Conservation (phyloP, 106 monocot genomes). For the Triglochin maritima region DNA sequence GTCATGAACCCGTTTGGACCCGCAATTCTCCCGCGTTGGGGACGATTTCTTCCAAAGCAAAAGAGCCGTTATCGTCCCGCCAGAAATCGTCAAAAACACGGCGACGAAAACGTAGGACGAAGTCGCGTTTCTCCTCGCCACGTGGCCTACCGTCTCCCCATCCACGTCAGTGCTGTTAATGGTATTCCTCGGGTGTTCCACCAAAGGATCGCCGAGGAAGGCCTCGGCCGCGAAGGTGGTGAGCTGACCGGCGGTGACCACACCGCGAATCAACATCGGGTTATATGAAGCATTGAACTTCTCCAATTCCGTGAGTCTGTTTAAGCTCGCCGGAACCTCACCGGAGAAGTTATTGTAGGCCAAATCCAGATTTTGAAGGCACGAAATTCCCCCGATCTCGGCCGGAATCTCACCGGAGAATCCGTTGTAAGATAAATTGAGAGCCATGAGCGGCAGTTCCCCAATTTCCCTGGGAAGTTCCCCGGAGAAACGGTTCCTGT, state of each 20-base stretch:
- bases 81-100: background rate
- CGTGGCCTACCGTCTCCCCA: too few relatives aligned
- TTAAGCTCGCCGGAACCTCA: too few relatives aligned
- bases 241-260: slow-evolving; percentile 44
- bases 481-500: too few relatives aligned
- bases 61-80: background rate
- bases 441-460: too few relatives aligned
- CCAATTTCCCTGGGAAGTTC: too few relatives aligned
- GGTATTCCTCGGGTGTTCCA: slow-evolving; percentile 8
- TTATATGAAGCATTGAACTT: slow-evolving; percentile 82
- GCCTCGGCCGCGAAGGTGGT: slow-evolving; percentile 41
- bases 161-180: background rate
- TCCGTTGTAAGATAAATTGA: background rate
- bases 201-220: slow-evolving; percentile 66
- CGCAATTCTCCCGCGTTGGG: slow-evolving; percentile 2
- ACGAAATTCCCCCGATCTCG: too few relatives aligned
- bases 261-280: slow-evolving; percentile 30
- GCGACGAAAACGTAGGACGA: background rate
- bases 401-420: too few relatives aligned
- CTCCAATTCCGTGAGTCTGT: too few relatives aligned
- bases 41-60: background rate
- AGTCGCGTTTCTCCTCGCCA: background rate
- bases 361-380: too few relatives aligned
- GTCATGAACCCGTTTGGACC: too few relatives aligned
- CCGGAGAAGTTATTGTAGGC: too few relatives aligned